Percentiles rank a stretch among this genome's conserved stretches.
These are phyloP conservation scores for Thamnidium elegans DNA, from an alignment of 192 early-diverging fungal species.

Conservation along the genomic window DNA sequence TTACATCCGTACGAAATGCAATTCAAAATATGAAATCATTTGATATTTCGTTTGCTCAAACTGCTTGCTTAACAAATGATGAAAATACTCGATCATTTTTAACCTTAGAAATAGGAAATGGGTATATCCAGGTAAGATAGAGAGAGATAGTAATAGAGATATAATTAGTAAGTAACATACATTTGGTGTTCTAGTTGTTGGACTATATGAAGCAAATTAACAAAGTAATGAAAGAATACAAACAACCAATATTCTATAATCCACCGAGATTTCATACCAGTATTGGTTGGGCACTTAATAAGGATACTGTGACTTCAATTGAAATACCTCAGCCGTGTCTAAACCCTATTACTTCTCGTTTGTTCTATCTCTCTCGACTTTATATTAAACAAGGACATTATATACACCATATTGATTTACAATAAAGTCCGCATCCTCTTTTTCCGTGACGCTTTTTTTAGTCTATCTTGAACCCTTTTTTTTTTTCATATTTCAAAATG, in stretches of 20 bases:
- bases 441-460: background rate
- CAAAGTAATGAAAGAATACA: background rate
- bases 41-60: background rate
- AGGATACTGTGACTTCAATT: background rate
- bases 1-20: background rate
- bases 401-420: background rate
- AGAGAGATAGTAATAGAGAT: background rate
- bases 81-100: constrained; percentile 11
- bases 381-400: background rate
- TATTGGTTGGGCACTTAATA: background rate
- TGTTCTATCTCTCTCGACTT: background rate
- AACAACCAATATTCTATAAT: background rate
- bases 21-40: background rate
- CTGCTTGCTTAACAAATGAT: background rate
- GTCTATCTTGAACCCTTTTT: no score
- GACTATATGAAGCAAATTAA: background rate
- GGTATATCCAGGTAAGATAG: background rate
- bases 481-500: no score
- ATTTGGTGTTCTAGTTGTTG: background rate
- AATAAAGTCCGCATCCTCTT: background rate
- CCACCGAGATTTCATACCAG: constrained; percentile 12
- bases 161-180: background rate
- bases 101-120: constrained; percentile 9
- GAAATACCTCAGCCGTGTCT: background rate
- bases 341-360: no score